phyloP scores from a whole-genome alignment of 2,329 filamentous ascomycete genomes.

The Aphanoascus verrucosus region DNA sequence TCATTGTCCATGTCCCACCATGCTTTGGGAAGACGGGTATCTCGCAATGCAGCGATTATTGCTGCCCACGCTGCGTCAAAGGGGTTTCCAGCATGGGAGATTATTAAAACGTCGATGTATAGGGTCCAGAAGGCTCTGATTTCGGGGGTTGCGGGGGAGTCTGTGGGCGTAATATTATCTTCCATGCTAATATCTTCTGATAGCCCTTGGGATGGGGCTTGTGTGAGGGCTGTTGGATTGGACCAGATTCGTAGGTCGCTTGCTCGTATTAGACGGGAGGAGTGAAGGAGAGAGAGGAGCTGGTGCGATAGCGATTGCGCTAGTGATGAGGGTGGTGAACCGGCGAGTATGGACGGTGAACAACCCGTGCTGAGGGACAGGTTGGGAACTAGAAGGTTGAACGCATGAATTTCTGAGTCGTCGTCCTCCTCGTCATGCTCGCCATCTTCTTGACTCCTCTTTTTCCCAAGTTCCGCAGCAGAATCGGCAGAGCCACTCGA shows the following conservation, averaged over 20 bases:
- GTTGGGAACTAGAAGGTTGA: conserved; percentile 78
- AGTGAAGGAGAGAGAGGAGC: conserved; percentile 65
- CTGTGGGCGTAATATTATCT: conserved; percentile 29
- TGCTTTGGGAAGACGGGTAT: conserved; percentile 67
- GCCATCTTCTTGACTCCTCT: conserved; percentile 19
- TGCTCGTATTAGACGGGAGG: conserved; percentile 54
- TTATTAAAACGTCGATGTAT: conserved; percentile 89
- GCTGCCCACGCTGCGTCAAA: conserved; percentile 87
- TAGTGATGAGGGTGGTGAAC: conserved; percentile 64
- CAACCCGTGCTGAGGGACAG: conserved; percentile 86
- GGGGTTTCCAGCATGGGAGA: conserved; percentile 82
- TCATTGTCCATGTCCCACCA: conserved; percentile 77
- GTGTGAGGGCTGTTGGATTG: conserved; percentile 35
- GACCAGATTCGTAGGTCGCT: conserved; percentile 65
- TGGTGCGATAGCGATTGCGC: conserved; percentile 79
- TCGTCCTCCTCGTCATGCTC: conserved; percentile 40
- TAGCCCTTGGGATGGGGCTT: conserved; percentile 15
- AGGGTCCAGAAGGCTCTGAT: conserved; percentile 88
- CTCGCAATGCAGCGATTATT: conserved; percentile 64
- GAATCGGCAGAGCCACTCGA: conserved; percentile 22
- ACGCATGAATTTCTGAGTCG: conserved; percentile 37
- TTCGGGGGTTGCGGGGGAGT: conserved; percentile 30
- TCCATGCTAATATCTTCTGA: conserved; percentile 39
- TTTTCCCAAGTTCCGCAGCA: conserved; percentile 26
- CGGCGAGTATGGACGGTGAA: conserved; percentile 73